These are phyloP conservation scores for Candolleomyces efflorescens DNA, from an alignment of 768 basidiomycete species.

Conservation along the genomic window DNA sequence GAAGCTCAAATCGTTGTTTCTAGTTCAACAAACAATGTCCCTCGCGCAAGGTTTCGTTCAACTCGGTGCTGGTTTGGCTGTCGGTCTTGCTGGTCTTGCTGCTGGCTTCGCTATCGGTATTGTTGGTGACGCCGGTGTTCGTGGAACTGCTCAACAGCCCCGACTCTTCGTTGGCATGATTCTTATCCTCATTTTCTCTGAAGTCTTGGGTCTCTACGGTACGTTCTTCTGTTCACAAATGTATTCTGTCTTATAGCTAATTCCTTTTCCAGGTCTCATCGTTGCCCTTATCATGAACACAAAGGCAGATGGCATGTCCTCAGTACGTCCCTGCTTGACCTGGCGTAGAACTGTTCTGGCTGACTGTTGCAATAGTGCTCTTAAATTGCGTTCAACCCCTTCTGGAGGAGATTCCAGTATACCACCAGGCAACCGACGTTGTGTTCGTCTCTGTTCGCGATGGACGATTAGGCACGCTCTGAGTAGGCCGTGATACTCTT, in stretches of 20 bases:
- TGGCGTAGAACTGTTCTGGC: not conserved
- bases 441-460: slow-evolving; percentile 1
- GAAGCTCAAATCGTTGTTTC: not conserved
- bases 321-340: not conserved
- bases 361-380: not conserved
- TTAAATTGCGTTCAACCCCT: not conserved
- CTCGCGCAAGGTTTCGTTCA: slow-evolving; percentile 93
- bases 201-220: slow-evolving; percentile 92
- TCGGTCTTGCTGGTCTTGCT: slow-evolving; percentile 91
- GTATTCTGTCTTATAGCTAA: not conserved
- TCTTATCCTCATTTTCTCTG: slow-evolving; percentile 96
- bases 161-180: slow-evolving; percentile 96
- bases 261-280: slow-evolving; percentile 56
- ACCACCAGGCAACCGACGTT: not conserved
- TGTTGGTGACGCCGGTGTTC: slow-evolving; percentile 97
- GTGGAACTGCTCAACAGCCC: slow-evolving; percentile 96
- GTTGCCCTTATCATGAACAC: slow-evolving; percentile 97
- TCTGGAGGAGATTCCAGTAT: not conserved
- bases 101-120: slow-evolving; percentile 98
- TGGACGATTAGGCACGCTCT: slow-evolving; percentile 2
- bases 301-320: slow-evolving; percentile 39
- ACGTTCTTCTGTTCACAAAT: slow-evolving; percentile 8
- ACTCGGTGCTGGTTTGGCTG: slow-evolving; percentile 89
- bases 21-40: slow-evolving; percentile 76
- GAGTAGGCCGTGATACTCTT: not conserved